These are phyloP conservation scores for Colletotrichum plurivorum DNA, from an alignment of 2,329 filamentous ascomycete species.

Conservation along the genomic window DNA sequence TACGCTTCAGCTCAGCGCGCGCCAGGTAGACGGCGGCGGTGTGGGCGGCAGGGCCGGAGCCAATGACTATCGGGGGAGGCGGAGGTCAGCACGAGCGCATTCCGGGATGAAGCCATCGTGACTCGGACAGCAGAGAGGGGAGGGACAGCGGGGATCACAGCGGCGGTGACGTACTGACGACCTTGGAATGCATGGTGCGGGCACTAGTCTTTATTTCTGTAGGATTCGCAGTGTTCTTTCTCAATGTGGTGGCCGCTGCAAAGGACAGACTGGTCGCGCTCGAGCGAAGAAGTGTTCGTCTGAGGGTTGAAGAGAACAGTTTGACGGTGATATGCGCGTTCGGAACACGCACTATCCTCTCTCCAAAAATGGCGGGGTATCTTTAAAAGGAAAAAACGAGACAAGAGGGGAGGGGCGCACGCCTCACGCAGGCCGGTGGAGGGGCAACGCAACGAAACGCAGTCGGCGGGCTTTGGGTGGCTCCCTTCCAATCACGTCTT, in stretches of 20 bases:
- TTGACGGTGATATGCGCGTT: conserved; percentile 72
- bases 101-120: conserved; percentile 27
- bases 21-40: conserved; percentile 97
- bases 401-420: conserved; percentile 10
- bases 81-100: conserved; percentile 19
- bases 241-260: conserved; percentile 76
- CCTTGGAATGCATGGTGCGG: conserved; percentile 89
- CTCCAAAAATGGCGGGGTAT: conserved; percentile 37
- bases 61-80: conserved; percentile 71
- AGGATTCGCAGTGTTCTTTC: conserved; percentile 59
- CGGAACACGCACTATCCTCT: conserved; percentile 40
- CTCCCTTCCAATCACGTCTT: conserved; percentile 31
- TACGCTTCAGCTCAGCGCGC: conserved; percentile 91
- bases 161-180: conserved; percentile 78
- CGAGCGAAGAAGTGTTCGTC: conserved; percentile 79
- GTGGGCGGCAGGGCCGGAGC: conserved; percentile 97
- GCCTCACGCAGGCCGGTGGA: conserved; percentile 11
- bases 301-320: conserved; percentile 90
- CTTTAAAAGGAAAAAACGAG: conserved; percentile 37
- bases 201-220: conserved; percentile 56
- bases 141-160: conserved; percentile 39
- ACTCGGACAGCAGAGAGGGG: neutral
- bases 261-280: conserved; percentile 80
- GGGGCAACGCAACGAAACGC: conserved; percentile 24
- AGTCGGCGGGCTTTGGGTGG: conserved; percentile 11